Evolutionary conservation across 768 basidiomycete genomes (phyloP), one percentile per base, ranked within the genome.

Genomic region (Boletus reticulatus): DNA sequence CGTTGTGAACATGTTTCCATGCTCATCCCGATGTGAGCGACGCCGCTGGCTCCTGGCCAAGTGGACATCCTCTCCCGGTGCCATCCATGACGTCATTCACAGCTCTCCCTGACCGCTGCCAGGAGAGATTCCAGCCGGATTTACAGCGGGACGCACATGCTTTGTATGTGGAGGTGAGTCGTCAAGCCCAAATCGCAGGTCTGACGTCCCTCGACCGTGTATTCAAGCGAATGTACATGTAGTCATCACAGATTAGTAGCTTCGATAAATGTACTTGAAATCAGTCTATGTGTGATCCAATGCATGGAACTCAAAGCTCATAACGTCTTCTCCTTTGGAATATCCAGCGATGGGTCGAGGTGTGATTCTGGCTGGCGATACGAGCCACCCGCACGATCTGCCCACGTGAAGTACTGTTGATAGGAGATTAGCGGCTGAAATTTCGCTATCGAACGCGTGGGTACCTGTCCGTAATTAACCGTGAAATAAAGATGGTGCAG

Each of bases 401-500:
- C 92, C 87, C 89, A 95, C 38, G 94, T 97, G 71, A 98, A 98
- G 77, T 98, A 99, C 87, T 97, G 73, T 41, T n/a, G 44, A 58
- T 50, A 59, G 62, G 29, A 42, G 54, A 67, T 64, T 49, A 64
- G 65, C 56, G 49, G 46, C 8, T 34, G 17, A 34, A 7, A 7
- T 10, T 24, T n/a, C 37, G 16, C 13, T 46, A 49, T 57, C 53
- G 43, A 17, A 14, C 43, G 49, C 32, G 88, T 63, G 72, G 76
- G 62, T 69, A 87, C 86, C 78, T 94, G 92, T 22, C 94, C 94
- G 72, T 94, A 96, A 77, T 98, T 98, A 62, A 90, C 89, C 42
- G 89, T 97, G 76, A 98, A 98, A 77, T 95, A 96, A 20, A 99
- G 75, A 67, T 98, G 97, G 70, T 98, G 96, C 42, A 98, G 78